Conservation (phyloP, 1,284 basidiomycete genomes). For the Phellopilus nigrolimitatus region DNA sequence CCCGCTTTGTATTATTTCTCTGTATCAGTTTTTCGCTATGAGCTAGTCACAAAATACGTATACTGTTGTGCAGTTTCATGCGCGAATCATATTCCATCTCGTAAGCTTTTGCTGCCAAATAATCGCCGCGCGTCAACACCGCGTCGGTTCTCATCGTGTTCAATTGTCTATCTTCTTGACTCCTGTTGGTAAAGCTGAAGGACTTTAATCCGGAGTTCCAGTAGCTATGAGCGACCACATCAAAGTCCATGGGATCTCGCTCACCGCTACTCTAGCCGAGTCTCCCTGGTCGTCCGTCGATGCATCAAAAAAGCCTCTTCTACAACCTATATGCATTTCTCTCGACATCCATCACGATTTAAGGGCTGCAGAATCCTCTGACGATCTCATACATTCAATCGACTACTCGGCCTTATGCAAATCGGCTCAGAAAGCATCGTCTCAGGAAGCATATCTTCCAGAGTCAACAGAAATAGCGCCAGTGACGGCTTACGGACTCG, state of each 20-base stretch:
- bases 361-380: slow-evolving; percentile 44
- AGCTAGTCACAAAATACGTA: too few species aligned
- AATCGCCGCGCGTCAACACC: too few species aligned
- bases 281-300: slow-evolving; percentile 39
- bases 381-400: slow-evolving; percentile 56
- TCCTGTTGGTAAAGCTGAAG: too few species aligned
- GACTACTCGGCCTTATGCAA: slow-evolving; percentile 51
- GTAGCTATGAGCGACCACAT: slow-evolving; percentile 14
- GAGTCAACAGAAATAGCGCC: too few species aligned
- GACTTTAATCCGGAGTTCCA: neutral
- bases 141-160: too few species aligned
- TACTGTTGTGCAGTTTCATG: too few species aligned
- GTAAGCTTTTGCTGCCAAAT: too few species aligned
- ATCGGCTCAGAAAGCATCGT: slow-evolving; percentile 26
- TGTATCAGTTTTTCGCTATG: too few species aligned
- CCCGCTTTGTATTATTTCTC: too few species aligned
- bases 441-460: too few species aligned
- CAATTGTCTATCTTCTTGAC: too few species aligned
- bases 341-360: slow-evolving; percentile 54
- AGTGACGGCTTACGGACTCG: slow-evolving; percentile 11
- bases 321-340: slow-evolving; percentile 57
- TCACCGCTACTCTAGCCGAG: slow-evolving; percentile 7
- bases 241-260: slow-evolving; percentile 9
- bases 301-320: slow-evolving; percentile 29
- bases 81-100: too few species aligned